These are phyloP conservation scores for Annulohypoxylon truncatum DNA, from an alignment of 2,329 filamentous ascomycete species.

Conservation along the genomic window DNA sequence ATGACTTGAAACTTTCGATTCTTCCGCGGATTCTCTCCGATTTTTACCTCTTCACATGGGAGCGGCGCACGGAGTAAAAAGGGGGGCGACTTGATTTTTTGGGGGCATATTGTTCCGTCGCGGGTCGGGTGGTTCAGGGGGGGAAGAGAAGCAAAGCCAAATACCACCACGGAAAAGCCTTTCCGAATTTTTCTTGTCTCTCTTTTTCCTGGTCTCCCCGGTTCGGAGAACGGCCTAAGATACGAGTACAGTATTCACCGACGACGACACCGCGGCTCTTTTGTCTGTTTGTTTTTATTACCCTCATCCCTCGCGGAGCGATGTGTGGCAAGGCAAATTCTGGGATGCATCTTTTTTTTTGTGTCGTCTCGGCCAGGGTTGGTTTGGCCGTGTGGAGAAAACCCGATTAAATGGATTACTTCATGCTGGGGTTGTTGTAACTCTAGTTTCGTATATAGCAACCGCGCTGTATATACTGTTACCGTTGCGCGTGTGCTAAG, in stretches of 20 bases:
- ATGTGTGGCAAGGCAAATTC: not conserved
- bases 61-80: slow-evolving; percentile 35
- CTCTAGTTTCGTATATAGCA: slow-evolving; percentile 40
- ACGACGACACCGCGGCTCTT: slow-evolving; percentile 2
- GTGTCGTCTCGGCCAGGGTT: not conserved
- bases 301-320: not conserved
- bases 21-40: slow-evolving; percentile 6
- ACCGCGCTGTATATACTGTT: slow-evolving; percentile 34
- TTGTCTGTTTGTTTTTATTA: not conserved
- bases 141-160: slow-evolving; percentile 8
- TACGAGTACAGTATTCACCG: slow-evolving; percentile 27
- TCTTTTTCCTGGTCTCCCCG: slow-evolving; percentile 20
- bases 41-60: slow-evolving; percentile 22
- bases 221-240: slow-evolving; percentile 28
- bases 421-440: slow-evolving; percentile 27
- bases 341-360: not conserved
- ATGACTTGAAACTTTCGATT: slow-evolving; percentile 27
- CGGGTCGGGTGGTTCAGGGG: not conserved
- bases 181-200: slow-evolving; percentile 10
- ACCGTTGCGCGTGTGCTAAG: not conserved
- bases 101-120: slow-evolving; percentile 2
- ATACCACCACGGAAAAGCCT: slow-evolving; percentile 26
- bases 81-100: slow-evolving; percentile 10
- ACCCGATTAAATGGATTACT: slow-evolving; percentile 5
- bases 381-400: not conserved